Evolutionary conservation across 352 stramenopile species (phyloP).

Genomic region (Phytophthora cryptogea): DNA sequence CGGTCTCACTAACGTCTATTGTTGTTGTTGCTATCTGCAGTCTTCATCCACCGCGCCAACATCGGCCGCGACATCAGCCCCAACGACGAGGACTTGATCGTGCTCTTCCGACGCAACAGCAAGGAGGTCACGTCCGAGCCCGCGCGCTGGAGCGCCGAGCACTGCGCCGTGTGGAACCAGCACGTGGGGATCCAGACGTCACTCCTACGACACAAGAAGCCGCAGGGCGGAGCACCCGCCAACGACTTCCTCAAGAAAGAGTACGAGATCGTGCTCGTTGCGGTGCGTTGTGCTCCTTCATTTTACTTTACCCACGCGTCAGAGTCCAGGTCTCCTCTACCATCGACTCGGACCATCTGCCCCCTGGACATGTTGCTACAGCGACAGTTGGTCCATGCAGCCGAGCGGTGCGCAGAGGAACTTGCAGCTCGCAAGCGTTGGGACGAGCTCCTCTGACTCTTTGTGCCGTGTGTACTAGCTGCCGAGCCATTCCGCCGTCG

Average conservation of each 20-base stretch:
- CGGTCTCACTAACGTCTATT: slow-evolving; percentile 4
- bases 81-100: slow-evolving; percentile 75
- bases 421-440: slow-evolving; percentile 10
- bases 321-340: slow-evolving; percentile 11
- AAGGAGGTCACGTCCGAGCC: slow-evolving; percentile 80
- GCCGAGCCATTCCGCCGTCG: slow-evolving; percentile 80
- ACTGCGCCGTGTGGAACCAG: slow-evolving; percentile 81
- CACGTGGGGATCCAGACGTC: slow-evolving; percentile 80
- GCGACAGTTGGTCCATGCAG: slow-evolving; percentile 10
- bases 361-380: neutral
- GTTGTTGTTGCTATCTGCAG: slow-evolving; percentile 15
- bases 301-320: neutral
- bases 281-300: slow-evolving; percentile 36
- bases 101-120: slow-evolving; percentile 82
- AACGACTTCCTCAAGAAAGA: slow-evolving; percentile 75
- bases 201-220: slow-evolving; percentile 58
- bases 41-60: slow-evolving; percentile 71
- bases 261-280: slow-evolving; percentile 83
- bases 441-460: slow-evolving; percentile 25
- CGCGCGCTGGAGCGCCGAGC: slow-evolving; percentile 64
- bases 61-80: slow-evolving; percentile 77
- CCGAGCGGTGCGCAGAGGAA: slow-evolving; percentile 1
- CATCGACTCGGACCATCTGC: slow-evolving; percentile 11
- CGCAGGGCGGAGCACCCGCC: slow-evolving; percentile 12
- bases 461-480: slow-evolving; percentile 39